Percentiles rank a stretch among this genome's conserved stretches.
phyloP scores from a whole-genome alignment of 768 basidiomycete species.

The Amanita fuliginea region DNA sequence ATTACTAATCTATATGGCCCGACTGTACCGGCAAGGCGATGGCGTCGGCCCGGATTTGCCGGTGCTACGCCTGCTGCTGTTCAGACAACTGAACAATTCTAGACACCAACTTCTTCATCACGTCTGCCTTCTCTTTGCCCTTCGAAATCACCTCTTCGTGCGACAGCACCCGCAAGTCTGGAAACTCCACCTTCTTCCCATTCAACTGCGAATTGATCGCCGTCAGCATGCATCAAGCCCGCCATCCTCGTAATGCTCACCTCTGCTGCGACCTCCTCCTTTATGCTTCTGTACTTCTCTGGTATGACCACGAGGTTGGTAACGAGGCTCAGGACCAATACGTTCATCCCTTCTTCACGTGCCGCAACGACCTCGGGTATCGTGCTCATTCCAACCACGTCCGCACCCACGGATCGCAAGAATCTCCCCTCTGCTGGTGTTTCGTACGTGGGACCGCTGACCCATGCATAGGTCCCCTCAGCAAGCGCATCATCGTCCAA shows the following conservation, averaged over 20 bases:
- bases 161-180: constrained; percentile 40
- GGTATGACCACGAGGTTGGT: constrained; percentile 80
- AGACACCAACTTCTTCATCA: constrained; percentile 63
- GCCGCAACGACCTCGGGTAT: constrained; percentile 83
- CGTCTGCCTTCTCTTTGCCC: constrained; percentile 57
- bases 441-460: constrained; percentile 85
- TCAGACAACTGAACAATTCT: constrained; percentile 35
- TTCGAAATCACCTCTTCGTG: constrained; percentile 70
- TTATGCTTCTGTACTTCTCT: constrained; percentile 52
- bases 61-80: constrained; percentile 3
- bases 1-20: neutral
- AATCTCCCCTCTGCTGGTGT: constrained; percentile 80
- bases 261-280: constrained; percentile 70
- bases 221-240: neutral
- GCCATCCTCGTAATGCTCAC: constrained; percentile 23
- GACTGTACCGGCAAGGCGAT: too few species aligned
- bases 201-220: constrained; percentile 34
- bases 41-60: neutral
- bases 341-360: constrained; percentile 61
- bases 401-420: constrained; percentile 63
- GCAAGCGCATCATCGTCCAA: constrained; percentile 45
- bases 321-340: constrained; percentile 73
- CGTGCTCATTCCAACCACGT: constrained; percentile 93
- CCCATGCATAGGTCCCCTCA: constrained; percentile 87
- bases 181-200: constrained; percentile 36